These are phyloP conservation scores for Alnus rubra DNA, from an alignment of 306 rosid genomes.

Conservation along the genomic window DNA sequence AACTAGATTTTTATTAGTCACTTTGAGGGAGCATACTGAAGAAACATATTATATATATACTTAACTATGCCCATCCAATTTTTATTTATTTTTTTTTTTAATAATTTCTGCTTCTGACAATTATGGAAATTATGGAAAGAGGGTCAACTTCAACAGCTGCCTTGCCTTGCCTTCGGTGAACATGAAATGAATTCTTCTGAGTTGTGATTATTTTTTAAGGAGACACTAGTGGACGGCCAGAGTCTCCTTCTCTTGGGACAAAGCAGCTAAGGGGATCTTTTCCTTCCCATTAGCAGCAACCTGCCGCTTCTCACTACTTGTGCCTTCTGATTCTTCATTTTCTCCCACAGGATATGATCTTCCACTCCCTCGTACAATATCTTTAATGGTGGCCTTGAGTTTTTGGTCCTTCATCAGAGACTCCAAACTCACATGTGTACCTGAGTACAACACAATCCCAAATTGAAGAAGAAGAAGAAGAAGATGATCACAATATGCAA, in stretches of 20 bases:
- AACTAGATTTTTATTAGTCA: background rate
- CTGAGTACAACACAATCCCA: slow-evolving; percentile 44
- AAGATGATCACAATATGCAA: background rate
- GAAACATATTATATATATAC: background rate
- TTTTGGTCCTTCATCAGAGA: slow-evolving; percentile 66
- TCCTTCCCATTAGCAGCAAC: slow-evolving; percentile 25
- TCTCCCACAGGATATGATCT: slow-evolving; percentile 66
- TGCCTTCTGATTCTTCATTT: slow-evolving; percentile 22
- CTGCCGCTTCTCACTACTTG: slow-evolving; percentile 36
- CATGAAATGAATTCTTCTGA: slow-evolving; percentile 16
- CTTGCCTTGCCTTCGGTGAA: background rate
- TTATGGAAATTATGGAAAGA: background rate
- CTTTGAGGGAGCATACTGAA: background rate
- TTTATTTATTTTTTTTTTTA: background rate
- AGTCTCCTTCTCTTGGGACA: slow-evolving; percentile 33
- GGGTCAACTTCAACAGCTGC: slow-evolving; percentile 10
- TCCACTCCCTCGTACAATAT: slow-evolving; percentile 60
- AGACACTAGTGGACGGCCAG: slow-evolving; percentile 39
- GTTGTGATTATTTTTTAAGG: background rate
- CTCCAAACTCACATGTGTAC: slow-evolving; percentile 82
- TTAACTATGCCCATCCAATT: no score
- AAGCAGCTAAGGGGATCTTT: slow-evolving; percentile 34
- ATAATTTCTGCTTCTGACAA: background rate
- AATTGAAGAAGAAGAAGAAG: slow-evolving; percentile 1
- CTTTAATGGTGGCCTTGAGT: slow-evolving; percentile 60